Conservation (phyloP, 352 stramenopile species). For the Thalassiosira mediterranea region DNA sequence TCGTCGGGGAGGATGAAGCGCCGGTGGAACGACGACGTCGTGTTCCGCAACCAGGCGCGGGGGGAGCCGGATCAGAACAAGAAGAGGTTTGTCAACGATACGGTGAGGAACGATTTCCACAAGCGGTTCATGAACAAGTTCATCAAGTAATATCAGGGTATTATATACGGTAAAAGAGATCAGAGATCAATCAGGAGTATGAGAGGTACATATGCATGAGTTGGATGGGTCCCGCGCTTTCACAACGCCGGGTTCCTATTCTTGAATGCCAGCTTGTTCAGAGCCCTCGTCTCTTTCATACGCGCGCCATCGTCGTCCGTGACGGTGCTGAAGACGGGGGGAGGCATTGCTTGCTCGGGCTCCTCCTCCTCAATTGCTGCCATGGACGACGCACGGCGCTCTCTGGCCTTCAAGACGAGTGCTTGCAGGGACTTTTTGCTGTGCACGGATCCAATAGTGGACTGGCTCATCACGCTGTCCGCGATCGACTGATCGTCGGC, state of each 20-base stretch:
- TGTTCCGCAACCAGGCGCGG: constrained; percentile 98
- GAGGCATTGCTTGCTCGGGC: constrained; percentile 54
- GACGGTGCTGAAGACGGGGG: constrained; percentile 88
- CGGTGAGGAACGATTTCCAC: constrained; percentile 99
- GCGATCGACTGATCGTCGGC: constrained; percentile 49
- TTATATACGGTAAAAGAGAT: too few relatives aligned
- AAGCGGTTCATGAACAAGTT: constrained; percentile 98
- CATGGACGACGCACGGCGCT: constrained; percentile 25
- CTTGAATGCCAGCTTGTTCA: constrained; percentile 93
- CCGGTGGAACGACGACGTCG: constrained; percentile 99
- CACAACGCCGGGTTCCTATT: constrained; percentile 92
- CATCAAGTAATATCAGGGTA: constrained; percentile 80
- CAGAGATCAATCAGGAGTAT: too few relatives aligned
- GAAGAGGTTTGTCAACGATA: constrained; percentile 99
- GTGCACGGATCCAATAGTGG: constrained; percentile 56
- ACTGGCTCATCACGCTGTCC: constrained; percentile 51
- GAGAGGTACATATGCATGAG: too few relatives aligned
- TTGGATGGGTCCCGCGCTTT: constrained; percentile 1
- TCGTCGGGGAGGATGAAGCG: constrained; percentile 87
- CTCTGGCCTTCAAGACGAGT: constrained; percentile 52
- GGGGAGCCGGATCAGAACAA: constrained; percentile 91
- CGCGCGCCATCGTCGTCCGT: constrained; percentile 88
- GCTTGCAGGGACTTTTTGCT: constrained; percentile 57
- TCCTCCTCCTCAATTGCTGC: constrained; percentile 35
- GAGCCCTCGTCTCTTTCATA: constrained; percentile 88